Percentiles rank a stretch among this genome's conserved stretches.
phyloP scores from a whole-genome alignment of 2,329 filamentous ascomycete species.

The Pseudocercospora eumusae region DNA sequence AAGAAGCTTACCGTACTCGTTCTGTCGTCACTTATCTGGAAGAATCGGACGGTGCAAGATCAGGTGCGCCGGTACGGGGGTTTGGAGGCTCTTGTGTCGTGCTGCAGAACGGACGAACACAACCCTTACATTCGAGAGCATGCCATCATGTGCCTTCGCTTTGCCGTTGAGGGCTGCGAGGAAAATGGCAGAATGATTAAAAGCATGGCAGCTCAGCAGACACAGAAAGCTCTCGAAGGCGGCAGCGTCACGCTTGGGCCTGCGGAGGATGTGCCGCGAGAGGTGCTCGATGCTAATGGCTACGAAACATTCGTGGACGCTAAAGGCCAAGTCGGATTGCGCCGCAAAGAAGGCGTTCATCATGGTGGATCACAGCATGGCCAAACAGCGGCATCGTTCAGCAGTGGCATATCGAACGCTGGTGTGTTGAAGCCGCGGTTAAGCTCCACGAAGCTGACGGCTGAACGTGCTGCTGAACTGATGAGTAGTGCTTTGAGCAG shows the following conservation, averaged over 20 bases:
- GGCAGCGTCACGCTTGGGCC: slow-evolving; percentile 22
- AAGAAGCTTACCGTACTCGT: slow-evolving; percentile 93
- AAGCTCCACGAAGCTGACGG: slow-evolving; percentile 36
- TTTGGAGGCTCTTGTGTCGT: slow-evolving; percentile 83
- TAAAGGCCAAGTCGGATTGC: slow-evolving; percentile 51
- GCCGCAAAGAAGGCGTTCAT: slow-evolving; percentile 41
- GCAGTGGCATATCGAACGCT: slow-evolving; percentile 12
- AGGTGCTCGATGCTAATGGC: slow-evolving; percentile 52
- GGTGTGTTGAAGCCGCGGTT: slow-evolving; percentile 28
- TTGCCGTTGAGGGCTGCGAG: slow-evolving; percentile 65
- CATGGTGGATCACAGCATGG: slow-evolving; percentile 24
- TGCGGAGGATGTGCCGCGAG: slow-evolving; percentile 44
- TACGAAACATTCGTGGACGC: slow-evolving; percentile 55
- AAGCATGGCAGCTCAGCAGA: slow-evolving; percentile 51
- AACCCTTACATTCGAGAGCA: slow-evolving; percentile 94
- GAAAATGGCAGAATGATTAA: slow-evolving; percentile 72
- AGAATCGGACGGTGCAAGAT: slow-evolving; percentile 78
- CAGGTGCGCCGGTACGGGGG: slow-evolving; percentile 85
- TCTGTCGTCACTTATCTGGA: slow-evolving; percentile 84
- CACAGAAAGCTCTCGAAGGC: slow-evolving; percentile 21
- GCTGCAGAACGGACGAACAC: slow-evolving; percentile 86
- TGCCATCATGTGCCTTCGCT: slow-evolving; percentile 85
- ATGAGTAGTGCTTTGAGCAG: slow-evolving; percentile 52
- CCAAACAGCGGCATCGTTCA: slow-evolving; percentile 18
- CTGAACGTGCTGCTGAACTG: slow-evolving; percentile 49